Percentiles rank a stretch among this genome's conserved stretches.
Evolutionary conservation across 371 early-diverging fungal genomes (phyloP).

Genomic region (Nematocida ironsii): DNA sequence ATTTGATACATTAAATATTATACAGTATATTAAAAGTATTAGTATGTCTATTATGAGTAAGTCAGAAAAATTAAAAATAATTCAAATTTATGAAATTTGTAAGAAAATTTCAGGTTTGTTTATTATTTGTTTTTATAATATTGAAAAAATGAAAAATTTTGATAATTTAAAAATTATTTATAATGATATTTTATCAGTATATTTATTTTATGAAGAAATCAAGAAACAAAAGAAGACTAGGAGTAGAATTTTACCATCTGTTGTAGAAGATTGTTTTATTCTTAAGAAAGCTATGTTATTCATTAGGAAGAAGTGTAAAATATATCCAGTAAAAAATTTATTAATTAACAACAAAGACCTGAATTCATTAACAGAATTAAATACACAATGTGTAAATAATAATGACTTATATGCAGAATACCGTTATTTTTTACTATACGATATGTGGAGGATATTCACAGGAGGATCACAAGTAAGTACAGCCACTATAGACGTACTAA

Average conservation of each 20-base stretch:
- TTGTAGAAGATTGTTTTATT: neutral
- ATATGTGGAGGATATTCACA: conserved; percentile 44
- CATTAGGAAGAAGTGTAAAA: conserved; percentile 9
- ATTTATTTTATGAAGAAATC: neutral
- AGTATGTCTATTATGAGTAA: neutral
- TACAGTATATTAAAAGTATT: neutral
- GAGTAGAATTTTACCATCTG: neutral
- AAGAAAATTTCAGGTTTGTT: neutral
- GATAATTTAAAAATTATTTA: neutral
- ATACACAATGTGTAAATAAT: neutral
- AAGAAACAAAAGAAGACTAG: neutral
- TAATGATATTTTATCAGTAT: neutral
- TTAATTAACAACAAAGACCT: neutral
- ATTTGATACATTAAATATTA: conserved; percentile 1
- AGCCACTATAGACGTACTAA: neutral
- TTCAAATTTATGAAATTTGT: conserved; percentile 2
- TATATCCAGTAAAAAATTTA: neutral
- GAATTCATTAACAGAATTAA: neutral
- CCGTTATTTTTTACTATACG: conserved; percentile 31
- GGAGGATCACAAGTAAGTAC: neutral
- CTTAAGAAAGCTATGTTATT: conserved; percentile 13
- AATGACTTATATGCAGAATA: neutral
- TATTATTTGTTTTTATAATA: neutral
- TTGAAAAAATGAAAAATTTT: conserved; percentile 16
- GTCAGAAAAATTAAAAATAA: neutral